phyloP scores from a whole-genome alignment of 2,329 filamentous ascomycete genomes.

The Tolypocladium tropicale region DNA sequence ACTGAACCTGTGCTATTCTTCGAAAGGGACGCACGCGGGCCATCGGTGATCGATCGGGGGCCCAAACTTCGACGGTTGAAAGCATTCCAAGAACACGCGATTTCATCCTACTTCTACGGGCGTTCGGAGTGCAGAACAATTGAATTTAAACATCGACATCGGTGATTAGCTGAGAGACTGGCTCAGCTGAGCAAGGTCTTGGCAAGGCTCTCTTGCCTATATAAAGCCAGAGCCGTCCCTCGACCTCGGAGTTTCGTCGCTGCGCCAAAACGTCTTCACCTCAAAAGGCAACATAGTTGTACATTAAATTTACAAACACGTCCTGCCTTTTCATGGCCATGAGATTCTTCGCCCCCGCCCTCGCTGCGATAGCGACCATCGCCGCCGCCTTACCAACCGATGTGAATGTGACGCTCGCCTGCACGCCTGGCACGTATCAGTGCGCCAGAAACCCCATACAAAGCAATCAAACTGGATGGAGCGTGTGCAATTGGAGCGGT shows the following conservation, averaged over 20 bases:
- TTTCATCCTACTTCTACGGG: too few relatives aligned
- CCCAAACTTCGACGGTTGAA: too few relatives aligned
- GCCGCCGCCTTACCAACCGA: not conserved
- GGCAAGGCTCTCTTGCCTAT: not conserved
- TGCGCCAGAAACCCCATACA: not conserved
- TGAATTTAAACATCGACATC: too few relatives aligned
- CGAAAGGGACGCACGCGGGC: too few relatives aligned
- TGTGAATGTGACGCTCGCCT: not conserved
- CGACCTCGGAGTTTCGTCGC: not conserved
- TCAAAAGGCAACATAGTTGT: not conserved
- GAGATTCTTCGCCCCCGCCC: not conserved
- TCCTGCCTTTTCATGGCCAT: not conserved
- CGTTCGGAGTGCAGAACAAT: too few relatives aligned
- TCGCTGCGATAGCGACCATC: not conserved
- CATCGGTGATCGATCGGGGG: too few relatives aligned
- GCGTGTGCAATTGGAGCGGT: not conserved
- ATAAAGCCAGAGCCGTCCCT: not conserved
- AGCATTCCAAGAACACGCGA: too few relatives aligned
- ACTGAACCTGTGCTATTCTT: too few relatives aligned
- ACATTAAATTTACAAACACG: not conserved
- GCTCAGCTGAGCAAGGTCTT: too few relatives aligned
- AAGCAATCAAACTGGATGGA: not conserved
- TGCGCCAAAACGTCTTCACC: not conserved
- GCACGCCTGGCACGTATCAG: not conserved
- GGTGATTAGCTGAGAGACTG: too few relatives aligned